Conservation (phyloP, 2,329 filamentous ascomycete species). For the Penicillium sp. region DNA sequence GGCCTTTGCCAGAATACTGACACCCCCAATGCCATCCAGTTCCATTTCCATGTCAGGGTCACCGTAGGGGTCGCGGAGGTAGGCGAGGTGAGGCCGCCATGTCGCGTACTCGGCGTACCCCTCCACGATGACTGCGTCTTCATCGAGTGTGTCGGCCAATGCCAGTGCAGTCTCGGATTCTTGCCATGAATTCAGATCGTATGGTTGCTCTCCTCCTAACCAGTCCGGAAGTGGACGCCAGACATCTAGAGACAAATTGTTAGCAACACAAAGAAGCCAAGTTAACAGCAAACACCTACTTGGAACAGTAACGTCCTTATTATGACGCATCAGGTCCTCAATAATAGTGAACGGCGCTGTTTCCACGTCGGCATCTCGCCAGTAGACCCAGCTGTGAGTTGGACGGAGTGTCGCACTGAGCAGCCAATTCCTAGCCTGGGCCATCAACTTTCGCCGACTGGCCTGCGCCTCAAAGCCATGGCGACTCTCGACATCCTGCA, state of each 20-base stretch:
- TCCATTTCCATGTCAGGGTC: conserved; percentile 99
- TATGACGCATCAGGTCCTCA: conserved; percentile 97
- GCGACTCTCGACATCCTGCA: conserved; percentile 95
- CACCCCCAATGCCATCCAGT: conserved; percentile 94
- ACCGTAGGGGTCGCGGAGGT: conserved; percentile 93
- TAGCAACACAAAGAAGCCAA: not conserved
- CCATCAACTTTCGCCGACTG: conserved; percentile 92
- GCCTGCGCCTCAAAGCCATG: conserved; percentile 98
- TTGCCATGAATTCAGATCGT: conserved; percentile 98
- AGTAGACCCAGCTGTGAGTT: conserved; percentile 99
- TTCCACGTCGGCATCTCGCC: conserved; percentile 97
- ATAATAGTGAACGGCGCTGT: conserved; percentile 96
- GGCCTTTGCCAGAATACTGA: conserved; percentile 95
- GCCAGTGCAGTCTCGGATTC: conserved; percentile 96
- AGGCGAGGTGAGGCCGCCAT: conserved; percentile 95
- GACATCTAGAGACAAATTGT: conserved; percentile 65
- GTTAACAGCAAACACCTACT: conserved; percentile 65
- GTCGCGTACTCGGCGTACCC: conserved; percentile 99
- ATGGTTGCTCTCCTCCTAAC: conserved; percentile 97
- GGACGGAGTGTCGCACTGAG: conserved; percentile 89
- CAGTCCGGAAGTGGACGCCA: conserved; percentile 99
- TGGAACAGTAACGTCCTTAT: conserved; percentile 97
- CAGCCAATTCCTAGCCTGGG: conserved; percentile 95
- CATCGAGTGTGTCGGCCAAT: conserved; percentile 90
- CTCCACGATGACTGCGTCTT: conserved; percentile 98